phyloP scores from a whole-genome alignment of 2,329 filamentous ascomycete genomes.

The Daldinia sp. region DNA sequence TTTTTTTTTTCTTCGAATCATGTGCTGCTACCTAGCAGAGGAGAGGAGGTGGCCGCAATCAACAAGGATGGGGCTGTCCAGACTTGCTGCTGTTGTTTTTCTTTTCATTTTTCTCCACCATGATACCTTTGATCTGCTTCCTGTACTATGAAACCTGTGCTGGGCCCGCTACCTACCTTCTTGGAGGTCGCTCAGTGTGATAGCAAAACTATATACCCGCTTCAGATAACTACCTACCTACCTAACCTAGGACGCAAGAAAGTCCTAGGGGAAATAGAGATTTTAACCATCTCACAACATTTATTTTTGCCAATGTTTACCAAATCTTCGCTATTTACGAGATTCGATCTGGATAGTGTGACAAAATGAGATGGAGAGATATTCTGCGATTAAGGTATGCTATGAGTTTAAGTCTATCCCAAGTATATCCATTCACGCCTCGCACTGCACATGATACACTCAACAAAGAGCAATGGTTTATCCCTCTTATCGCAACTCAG shows the following conservation, averaged over 20 bases:
- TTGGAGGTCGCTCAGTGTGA: background rate
- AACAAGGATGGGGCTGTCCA: conserved; percentile 1
- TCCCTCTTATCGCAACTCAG: background rate
- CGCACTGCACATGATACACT: background rate
- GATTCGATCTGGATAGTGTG: background rate
- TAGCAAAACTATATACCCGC: conserved; percentile 17
- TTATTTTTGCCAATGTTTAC: background rate
- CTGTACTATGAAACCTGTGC: conserved; percentile 3
- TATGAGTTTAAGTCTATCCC: background rate
- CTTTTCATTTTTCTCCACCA: conserved; percentile 12
- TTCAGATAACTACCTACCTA: background rate
- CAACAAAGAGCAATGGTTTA: background rate
- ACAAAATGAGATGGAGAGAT: background rate
- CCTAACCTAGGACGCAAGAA: background rate
- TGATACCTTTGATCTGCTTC: conserved; percentile 39
- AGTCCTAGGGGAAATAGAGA: conserved; percentile 21
- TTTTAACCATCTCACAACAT: background rate
- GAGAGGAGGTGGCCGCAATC: background rate
- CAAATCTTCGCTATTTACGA: background rate
- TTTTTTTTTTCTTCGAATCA: background rate
- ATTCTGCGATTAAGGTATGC: background rate
- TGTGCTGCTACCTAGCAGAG: background rate
- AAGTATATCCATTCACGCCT: background rate
- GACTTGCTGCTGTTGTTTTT: conserved; percentile 11
- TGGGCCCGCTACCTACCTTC: background rate